These are phyloP conservation scores for Musa schizocarpa DNA, from an alignment of 176 grass and related monocot genomes.

Conservation along the genomic window DNA sequence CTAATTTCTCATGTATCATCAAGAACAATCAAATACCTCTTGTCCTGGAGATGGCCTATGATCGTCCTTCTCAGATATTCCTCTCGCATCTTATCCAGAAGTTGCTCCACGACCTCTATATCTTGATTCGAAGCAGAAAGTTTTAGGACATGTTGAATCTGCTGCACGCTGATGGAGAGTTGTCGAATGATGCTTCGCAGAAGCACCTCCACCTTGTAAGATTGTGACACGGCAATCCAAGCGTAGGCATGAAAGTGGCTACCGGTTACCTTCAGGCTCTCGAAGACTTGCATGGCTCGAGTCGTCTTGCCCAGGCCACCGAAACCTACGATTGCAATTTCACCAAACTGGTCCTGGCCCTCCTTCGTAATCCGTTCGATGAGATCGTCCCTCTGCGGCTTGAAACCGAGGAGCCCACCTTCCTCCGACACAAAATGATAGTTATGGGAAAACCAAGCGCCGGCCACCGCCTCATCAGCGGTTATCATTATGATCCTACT, in stretches of 20 bases:
- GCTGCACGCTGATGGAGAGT: background rate
- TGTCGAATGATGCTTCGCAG: background rate
- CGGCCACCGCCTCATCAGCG: too few species aligned
- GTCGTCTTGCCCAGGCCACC: constrained; percentile 31
- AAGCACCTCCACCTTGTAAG: constrained; percentile 9
- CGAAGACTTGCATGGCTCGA: constrained; percentile 15
- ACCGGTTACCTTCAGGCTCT: constrained; percentile 8
- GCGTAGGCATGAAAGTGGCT: constrained; percentile 21
- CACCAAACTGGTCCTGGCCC: background rate
- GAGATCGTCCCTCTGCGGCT: background rate
- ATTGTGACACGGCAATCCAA: constrained; percentile 36
- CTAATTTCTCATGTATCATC: constrained; percentile 10
- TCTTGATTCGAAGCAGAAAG: too few species aligned
- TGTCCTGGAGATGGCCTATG: background rate
- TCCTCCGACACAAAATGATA: background rate
- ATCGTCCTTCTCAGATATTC: too few species aligned
- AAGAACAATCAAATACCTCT: constrained; percentile 15
- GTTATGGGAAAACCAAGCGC: too few species aligned
- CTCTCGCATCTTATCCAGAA: too few species aligned
- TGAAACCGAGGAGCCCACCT: constrained; percentile 10
- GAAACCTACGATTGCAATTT: constrained; percentile 29
- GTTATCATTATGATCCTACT: too few species aligned
- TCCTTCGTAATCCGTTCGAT: background rate
- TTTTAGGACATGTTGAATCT: too few species aligned
- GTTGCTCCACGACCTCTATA: too few species aligned